A percentile compares a stretch with the other conserved stretches of the same genome.
Evolutionary conservation across 1,139 yeast species (phyloP).

Genomic region (Debaryomycetaceae sp.): DNA sequence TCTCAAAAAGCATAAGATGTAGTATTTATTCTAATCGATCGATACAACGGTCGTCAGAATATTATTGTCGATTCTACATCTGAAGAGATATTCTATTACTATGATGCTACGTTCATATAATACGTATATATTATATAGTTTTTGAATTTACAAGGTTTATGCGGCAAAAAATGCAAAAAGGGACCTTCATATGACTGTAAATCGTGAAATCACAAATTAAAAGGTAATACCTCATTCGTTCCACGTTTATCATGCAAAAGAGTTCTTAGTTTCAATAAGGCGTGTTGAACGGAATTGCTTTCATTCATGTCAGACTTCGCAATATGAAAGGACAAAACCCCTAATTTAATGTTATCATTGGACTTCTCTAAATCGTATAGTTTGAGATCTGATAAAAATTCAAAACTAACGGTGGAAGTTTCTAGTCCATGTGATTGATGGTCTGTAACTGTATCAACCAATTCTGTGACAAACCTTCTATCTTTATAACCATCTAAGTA

Average conservation of each 20-base stretch:
- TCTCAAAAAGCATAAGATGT: too few species aligned
- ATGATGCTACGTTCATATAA: too few species aligned
- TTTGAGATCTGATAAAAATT: background rate
- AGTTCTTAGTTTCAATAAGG: background rate
- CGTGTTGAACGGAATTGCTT: background rate
- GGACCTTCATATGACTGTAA: too few species aligned
- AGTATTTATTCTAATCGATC: too few species aligned
- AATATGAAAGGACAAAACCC: background rate
- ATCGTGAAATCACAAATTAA: background rate
- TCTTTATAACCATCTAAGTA: conserved; percentile 38
- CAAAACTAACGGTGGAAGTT: background rate
- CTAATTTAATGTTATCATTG: background rate
- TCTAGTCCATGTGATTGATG: background rate
- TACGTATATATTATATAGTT: too few species aligned
- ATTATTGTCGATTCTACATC: too few species aligned
- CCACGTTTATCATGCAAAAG: background rate
- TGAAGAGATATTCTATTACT: too few species aligned
- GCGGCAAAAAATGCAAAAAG: too few species aligned
- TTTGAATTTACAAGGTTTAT: too few species aligned
- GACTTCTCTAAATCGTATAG: background rate
- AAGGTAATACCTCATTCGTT: background rate
- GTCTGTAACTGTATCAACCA: conserved; percentile 11
- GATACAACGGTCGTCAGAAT: too few species aligned
- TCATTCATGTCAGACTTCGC: background rate
- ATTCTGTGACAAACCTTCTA: conserved; percentile 11